These are phyloP conservation scores for Diplodia mutila DNA, from an alignment of 2,329 filamentous ascomycete species.

Conservation along the genomic window DNA sequence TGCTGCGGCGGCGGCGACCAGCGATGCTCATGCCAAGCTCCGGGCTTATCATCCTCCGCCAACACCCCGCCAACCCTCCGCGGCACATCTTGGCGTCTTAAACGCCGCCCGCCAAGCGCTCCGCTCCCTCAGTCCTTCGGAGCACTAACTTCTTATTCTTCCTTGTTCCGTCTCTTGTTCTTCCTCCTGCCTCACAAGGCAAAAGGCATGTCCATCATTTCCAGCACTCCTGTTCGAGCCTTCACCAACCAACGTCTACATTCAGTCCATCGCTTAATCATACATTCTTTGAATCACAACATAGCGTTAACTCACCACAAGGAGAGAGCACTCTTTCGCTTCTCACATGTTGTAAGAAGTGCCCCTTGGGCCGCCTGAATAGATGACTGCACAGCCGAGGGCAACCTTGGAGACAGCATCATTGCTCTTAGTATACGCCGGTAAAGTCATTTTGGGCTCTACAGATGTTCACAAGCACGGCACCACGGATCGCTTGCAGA, in stretches of 20 bases:
- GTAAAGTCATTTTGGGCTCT: background rate
- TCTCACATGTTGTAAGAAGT: background rate
- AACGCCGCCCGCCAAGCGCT: slow-evolving; percentile 7
- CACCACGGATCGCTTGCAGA: background rate
- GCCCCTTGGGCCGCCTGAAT: background rate
- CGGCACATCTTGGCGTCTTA: slow-evolving; percentile 10
- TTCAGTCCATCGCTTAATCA: background rate
- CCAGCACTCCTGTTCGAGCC: background rate
- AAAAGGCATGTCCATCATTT: background rate
- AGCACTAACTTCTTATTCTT: slow-evolving; percentile 1
- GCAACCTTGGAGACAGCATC: background rate
- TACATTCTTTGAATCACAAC: background rate
- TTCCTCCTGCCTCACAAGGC: slow-evolving; percentile 13
- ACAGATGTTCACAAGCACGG: background rate
- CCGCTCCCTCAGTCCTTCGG: slow-evolving; percentile 5
- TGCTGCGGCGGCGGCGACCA: background rate
- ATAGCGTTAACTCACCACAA: background rate
- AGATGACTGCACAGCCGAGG: background rate
- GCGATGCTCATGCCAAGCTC: slow-evolving; percentile 11
- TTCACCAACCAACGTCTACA: background rate
- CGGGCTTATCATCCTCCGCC: slow-evolving; percentile 19
- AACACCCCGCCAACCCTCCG: slow-evolving; percentile 8
- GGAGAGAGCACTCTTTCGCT: background rate
- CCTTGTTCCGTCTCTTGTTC: slow-evolving; percentile 1
- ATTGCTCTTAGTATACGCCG: background rate